Evolutionary conservation across 2,329 filamentous ascomycete genomes (phyloP), one percentile per base, ranked within the genome.

Genomic region (Ophiostoma tasmaniense): DNA sequence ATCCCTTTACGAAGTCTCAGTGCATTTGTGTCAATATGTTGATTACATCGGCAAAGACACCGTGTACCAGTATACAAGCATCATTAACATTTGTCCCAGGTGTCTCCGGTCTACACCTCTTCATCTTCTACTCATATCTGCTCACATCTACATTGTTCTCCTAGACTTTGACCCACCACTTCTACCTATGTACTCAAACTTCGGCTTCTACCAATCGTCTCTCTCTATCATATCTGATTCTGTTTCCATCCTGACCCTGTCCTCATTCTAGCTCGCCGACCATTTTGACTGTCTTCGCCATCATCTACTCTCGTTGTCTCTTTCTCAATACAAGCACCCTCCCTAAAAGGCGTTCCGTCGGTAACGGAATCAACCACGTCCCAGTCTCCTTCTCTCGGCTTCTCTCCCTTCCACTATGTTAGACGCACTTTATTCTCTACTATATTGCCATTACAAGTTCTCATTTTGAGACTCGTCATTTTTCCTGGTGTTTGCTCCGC

Each of bases 301-400:
- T 55, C 22, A 3, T 55, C 50, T 55, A 14, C 22, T 4, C 50
- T 25, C 8, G 13, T 55, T 8, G 4, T 25, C 11, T 25, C 50
- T 55, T 10, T 11, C 50, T 55, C 50, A 55, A 25, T 10, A 55
- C 13, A 20, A 5, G 22, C 22, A 55, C 25, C 25, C 25, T 61
- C 25, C 13, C 30, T 25, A 61, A 30, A 61, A 30, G 55, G 25
- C 55, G 13, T 61, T 25, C 55, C 55, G 55, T 61, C 55, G 55
- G 55, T 20, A 28, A 20, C 55, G 55, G 55, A 61, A 61, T 61
- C 55, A 61, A 61, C 55, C 55, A 61, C 14, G 55, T 45, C 42
- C 42, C 42, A 45, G 42, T 45, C 42, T 5, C 17, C 42, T 30
- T 13, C 55, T 30, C 55, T 30, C 25, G 25, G 55, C 13, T 30